These are phyloP conservation scores for Amanita phalloides DNA, from an alignment of 768 basidiomycete genomes.

Conservation along the genomic window DNA sequence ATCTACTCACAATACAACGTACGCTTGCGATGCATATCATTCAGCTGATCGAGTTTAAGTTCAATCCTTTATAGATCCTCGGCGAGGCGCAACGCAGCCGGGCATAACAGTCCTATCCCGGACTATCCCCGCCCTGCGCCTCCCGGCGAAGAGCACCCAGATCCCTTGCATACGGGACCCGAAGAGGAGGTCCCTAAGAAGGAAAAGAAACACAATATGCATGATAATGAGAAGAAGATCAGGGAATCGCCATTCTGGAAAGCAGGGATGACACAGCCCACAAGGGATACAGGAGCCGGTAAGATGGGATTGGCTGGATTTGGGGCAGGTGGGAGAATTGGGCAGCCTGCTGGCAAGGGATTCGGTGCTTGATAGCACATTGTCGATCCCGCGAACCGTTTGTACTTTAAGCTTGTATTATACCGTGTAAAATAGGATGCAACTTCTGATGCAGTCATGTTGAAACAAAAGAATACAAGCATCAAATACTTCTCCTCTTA, in stretches of 20 bases:
- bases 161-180: slow-evolving; percentile 17
- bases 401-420: slow-evolving; percentile 1
- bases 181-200: slow-evolving; percentile 40
- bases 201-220: slow-evolving; percentile 32
- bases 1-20: slow-evolving; percentile 6
- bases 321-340: slow-evolving; percentile 40
- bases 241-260: slow-evolving; percentile 36
- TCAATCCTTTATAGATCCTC: background rate
- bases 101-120: slow-evolving; percentile 1
- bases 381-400: background rate
- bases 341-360: slow-evolving; percentile 42
- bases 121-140: slow-evolving; percentile 48
- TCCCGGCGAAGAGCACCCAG: slow-evolving; percentile 22
- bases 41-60: background rate
- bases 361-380: slow-evolving; percentile 10
- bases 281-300: slow-evolving; percentile 24
- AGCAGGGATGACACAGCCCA: slow-evolving; percentile 36
- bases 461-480: slow-evolving; percentile 15
- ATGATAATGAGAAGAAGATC: slow-evolving; percentile 33
- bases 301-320: slow-evolving; percentile 18
- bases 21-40: background rate
- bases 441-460: slow-evolving; percentile 7
- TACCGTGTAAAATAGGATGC: background rate
- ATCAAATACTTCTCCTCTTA: slow-evolving; percentile 13
- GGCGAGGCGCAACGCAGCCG: background rate